These are phyloP conservation scores for Paracoccidioides brasiliensis DNA, from an alignment of 2,329 filamentous ascomycete species.

Conservation along the genomic window DNA sequence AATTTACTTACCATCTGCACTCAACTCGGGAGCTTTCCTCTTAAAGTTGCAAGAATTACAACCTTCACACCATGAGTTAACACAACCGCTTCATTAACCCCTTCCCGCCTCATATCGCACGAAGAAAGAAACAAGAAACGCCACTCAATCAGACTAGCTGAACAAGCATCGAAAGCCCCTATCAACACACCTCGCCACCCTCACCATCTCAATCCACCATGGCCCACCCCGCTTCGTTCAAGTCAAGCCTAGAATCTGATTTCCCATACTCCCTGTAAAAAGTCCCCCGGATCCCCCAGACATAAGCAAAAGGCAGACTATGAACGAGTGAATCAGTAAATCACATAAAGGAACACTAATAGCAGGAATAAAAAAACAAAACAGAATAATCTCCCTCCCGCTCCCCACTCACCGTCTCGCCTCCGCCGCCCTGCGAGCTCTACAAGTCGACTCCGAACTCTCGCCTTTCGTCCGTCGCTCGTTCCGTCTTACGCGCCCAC, in stretches of 20 bases:
- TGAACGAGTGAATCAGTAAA: not conserved
- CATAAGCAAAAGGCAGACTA: not conserved
- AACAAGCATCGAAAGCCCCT: not conserved
- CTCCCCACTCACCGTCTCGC: constrained; percentile 72
- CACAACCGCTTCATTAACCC: too few relatives aligned
- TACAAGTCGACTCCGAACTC: constrained; percentile 79
- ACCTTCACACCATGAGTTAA: too few relatives aligned
- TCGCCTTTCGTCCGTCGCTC: constrained; percentile 67
- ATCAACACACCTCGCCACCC: not conserved
- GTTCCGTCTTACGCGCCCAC: constrained; percentile 43
- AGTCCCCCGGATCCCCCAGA: not conserved
- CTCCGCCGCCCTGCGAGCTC: constrained; percentile 56
- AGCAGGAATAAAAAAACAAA: not conserved
- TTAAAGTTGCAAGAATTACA: too few relatives aligned
- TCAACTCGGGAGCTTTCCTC: too few relatives aligned
- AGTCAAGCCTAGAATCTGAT: constrained; percentile 25
- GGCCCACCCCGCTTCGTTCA: not conserved
- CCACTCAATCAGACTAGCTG: not conserved
- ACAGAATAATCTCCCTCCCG: constrained; percentile 54
- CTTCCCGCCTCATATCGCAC: too few relatives aligned
- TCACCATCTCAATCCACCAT: not conserved
- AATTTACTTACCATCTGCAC: too few relatives aligned
- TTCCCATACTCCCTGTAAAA: constrained; percentile 55
- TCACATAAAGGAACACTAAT: constrained; percentile 3
- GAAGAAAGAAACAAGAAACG: not conserved